phyloP scores from a whole-genome alignment of 1,284 basidiomycete genomes.

The Marasmius sp. region DNA sequence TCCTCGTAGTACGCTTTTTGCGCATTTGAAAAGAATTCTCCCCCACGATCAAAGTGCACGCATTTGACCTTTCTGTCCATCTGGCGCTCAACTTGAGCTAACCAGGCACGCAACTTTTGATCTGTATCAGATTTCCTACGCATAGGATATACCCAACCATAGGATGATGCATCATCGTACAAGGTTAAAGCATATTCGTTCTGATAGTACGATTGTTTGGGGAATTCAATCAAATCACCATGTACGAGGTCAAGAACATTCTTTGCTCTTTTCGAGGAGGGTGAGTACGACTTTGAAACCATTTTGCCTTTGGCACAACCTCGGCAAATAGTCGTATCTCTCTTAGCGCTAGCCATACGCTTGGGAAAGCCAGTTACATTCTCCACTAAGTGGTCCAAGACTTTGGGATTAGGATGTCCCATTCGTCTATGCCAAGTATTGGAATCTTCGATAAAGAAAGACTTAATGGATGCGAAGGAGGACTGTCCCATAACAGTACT shows the following conservation, averaged over 20 bases:
- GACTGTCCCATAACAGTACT: no score
- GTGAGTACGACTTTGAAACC: constrained; percentile 15
- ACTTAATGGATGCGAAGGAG: no score
- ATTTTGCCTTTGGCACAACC: constrained; percentile 28
- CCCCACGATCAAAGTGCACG: constrained; percentile 9
- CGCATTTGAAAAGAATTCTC: constrained; percentile 8
- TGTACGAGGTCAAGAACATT: constrained; percentile 22
- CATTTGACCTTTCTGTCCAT: constrained; percentile 3
- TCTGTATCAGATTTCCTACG: constrained; percentile 6
- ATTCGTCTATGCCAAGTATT: constrained; percentile 13
- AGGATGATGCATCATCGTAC: constrained; percentile 21
- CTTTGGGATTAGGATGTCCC: constrained; percentile 15
- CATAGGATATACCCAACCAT: constrained; percentile 9
- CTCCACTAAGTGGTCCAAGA: constrained; percentile 8
- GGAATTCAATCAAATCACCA: constrained; percentile 24
- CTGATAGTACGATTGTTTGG: constrained; percentile 19
- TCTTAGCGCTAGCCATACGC: constrained; percentile 9
- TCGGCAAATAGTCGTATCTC: constrained; percentile 11
- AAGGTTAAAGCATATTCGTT: constrained; percentile 26
- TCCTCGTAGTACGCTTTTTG: not conserved
- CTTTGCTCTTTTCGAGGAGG: constrained; percentile 9
- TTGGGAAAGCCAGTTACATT: constrained; percentile 12
- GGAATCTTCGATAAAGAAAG: no score
- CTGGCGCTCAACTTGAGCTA: not conserved
- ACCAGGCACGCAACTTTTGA: constrained; percentile 1